Conservation (phyloP, 164 flowering plant genomes). For the Liriodendron chinense region DNA sequence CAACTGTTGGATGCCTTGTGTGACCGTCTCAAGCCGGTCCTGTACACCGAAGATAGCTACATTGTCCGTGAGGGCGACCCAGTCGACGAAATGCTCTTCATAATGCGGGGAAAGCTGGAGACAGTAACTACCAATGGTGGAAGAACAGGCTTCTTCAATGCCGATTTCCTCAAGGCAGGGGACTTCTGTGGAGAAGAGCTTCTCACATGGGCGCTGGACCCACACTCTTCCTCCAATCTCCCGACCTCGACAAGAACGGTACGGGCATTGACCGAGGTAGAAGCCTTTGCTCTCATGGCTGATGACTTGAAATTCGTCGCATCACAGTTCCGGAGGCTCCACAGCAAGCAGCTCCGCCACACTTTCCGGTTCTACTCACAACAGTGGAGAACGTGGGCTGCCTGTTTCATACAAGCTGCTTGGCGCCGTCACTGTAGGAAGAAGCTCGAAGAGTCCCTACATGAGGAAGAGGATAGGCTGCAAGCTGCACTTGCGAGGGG, state of each 20-base stretch:
- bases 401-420: constrained; percentile 90
- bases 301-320: constrained; percentile 89
- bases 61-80: constrained; percentile 95
- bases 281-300: constrained; percentile 81
- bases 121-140: constrained; percentile 91
- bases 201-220: constrained; percentile 94
- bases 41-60: constrained; percentile 73
- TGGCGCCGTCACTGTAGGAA: constrained; percentile 73
- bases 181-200: constrained; percentile 98
- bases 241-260: constrained; percentile 93
- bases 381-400: constrained; percentile 99
- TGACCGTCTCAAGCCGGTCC: constrained; percentile 80
- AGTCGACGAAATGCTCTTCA: constrained; percentile 88
- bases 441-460: constrained; percentile 64
- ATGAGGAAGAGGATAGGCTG: constrained; percentile 65
- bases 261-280: constrained; percentile 69
- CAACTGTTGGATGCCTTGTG: constrained; percentile 90
- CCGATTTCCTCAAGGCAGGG: constrained; percentile 71
- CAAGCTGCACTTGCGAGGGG: constrained; percentile 57
- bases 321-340: constrained; percentile 81
- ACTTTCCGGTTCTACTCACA: constrained; percentile 89
- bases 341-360: constrained; percentile 90
- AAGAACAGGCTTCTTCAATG: constrained; percentile 86
- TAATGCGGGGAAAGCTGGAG: constrained; percentile 83
- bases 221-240: constrained; percentile 69